These are phyloP conservation scores for Aquilaria yunnanensis DNA, from an alignment of 345 rosid species.

Conservation along the genomic window DNA sequence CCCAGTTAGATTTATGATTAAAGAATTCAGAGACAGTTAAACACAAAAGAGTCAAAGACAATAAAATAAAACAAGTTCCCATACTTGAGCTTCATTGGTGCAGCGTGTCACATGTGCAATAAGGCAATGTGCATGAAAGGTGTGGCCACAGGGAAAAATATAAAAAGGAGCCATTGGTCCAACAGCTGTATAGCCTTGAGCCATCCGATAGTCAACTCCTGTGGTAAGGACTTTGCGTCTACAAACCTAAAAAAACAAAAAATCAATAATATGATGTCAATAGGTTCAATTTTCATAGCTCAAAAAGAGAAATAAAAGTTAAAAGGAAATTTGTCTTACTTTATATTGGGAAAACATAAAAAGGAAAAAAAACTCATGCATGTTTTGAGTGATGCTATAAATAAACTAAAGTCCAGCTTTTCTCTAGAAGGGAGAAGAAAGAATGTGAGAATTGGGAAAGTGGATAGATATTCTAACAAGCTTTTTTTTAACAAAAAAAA, in stretches of 20 bases:
- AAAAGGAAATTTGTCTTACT: too few species aligned
- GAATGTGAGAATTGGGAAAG: too few species aligned
- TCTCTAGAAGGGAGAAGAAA: too few species aligned
- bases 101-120: constrained; percentile 75
- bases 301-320: neutral
- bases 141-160: constrained; percentile 93
- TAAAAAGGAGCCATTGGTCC: constrained; percentile 94
- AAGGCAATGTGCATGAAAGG: constrained; percentile 85
- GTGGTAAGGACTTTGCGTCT: constrained; percentile 68
- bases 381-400: too few species aligned
- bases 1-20: constrained; percentile 10
- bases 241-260: constrained; percentile 51
- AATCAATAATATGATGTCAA: too few species aligned
- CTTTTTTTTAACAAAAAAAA: too few species aligned
- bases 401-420: too few species aligned
- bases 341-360: too few species aligned
- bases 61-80: constrained; percentile 13
- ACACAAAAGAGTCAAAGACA: neutral
- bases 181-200: constrained; percentile 64
- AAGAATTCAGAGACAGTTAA: constrained; percentile 1
- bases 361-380: too few species aligned
- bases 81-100: constrained; percentile 49
- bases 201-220: constrained; percentile 61
- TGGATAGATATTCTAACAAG: too few species aligned
- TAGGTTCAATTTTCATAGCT: neutral